Evolutionary conservation across 2,329 filamentous ascomycete genomes (phyloP).

Genomic region (Hypoxylon sp.): DNA sequence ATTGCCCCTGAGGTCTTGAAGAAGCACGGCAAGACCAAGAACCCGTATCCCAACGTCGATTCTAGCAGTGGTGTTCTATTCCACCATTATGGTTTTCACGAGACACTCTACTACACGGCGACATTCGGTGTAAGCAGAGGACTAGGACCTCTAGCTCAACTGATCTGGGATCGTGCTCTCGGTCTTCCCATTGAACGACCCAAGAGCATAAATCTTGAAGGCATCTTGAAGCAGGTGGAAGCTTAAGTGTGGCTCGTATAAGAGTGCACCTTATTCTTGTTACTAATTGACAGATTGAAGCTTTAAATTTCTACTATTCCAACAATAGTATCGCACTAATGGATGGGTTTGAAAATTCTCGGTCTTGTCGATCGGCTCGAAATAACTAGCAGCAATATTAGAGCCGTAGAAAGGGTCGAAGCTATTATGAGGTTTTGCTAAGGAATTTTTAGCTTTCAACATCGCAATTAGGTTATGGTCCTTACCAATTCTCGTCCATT

Average conservation of each 20-base stretch:
- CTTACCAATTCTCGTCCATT: background rate
- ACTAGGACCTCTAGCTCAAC: conserved; percentile 89
- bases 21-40: conserved; percentile 98
- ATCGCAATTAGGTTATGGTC: background rate
- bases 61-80: conserved; percentile 93
- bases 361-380: background rate
- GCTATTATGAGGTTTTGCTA: background rate
- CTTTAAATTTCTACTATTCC: conserved; percentile 39
- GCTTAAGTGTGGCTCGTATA: conserved; percentile 36
- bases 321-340: conserved; percentile 16
- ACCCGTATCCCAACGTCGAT: conserved; percentile 97
- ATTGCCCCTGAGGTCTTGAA: conserved; percentile 91
- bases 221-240: conserved; percentile 77
- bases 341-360: background rate
- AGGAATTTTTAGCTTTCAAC: background rate
- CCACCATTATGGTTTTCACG: conserved; percentile 97
- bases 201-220: conserved; percentile 95
- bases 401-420: background rate
- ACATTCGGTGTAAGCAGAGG: conserved; percentile 77
- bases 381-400: background rate
- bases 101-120: conserved; percentile 92
- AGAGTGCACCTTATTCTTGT: conserved; percentile 27
- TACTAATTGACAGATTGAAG: conserved; percentile 30
- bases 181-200: conserved; percentile 96
- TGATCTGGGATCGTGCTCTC: conserved; percentile 95